Base-by-base conservation (phyloP, 2,329 filamentous ascomycete species). In the Microcyclospora tardicrescens region DNA sequence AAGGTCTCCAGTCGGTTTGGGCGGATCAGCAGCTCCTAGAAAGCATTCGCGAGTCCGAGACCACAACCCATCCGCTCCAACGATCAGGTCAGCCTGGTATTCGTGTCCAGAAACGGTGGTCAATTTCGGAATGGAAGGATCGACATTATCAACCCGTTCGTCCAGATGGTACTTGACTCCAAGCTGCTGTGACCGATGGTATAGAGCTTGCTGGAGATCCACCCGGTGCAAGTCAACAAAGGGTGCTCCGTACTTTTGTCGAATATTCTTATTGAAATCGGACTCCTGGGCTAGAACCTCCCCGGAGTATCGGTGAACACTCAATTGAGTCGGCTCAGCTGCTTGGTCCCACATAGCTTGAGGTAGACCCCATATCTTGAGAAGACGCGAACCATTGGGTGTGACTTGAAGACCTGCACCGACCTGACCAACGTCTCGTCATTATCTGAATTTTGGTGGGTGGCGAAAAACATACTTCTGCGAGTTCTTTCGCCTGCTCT, bases 21-120 rank as follows among this genome's bases (percentile, higher is more conserved):
- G 71, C 5, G 61, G 57, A 16, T 69, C 67, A 28, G 31, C 37
- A 24, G 38, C 38, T 15, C 42, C 43, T 0, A 71, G 51, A 10
- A 71, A 65, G 2, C 59, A 57, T 33, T 65, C 61, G 0, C 75
- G 65, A 29, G 67, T 72, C 6, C 59, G 56, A 1, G 72, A 77
- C 72, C 73, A 77, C 0, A 80, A 58, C 0, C 77, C 77, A 43
- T 81, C 77, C 0, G 75, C 73, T 0, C 67, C 75, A 2, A 81
- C 61, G 6, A 81, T 60, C 6, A 79, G 54, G 45, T 79, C 73
- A 1, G 64, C 68, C 0, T 52, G 52, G 1, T 61, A 62, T 1
- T 44, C 54, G 2, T 56, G 52, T 0, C 67, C 69, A 2, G 50
- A 47, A 2, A 53, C 53, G 0, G 59, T 64, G 1, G 49, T 58